Percentiles rank a stretch among this genome's conserved stretches.
Conservation (phyloP, 495 filamentous ascomycete genomes). For the Daldinia decipiens region DNA sequence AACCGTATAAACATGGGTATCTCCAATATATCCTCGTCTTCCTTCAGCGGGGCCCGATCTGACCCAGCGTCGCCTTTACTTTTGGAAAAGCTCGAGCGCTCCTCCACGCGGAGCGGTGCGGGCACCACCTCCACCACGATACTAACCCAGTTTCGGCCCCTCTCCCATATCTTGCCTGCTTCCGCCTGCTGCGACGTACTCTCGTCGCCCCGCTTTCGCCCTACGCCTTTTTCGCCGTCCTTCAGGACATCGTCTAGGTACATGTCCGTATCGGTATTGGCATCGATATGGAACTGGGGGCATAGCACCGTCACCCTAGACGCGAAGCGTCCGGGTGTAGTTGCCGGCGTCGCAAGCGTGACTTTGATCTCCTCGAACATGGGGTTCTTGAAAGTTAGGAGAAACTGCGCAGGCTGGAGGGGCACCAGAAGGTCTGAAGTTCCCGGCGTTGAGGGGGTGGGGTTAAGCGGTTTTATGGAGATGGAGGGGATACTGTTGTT, state of each 20-base stretch:
- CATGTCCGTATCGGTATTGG: constrained; percentile 82
- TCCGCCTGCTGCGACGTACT: constrained; percentile 70
- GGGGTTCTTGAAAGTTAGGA: constrained; percentile 91
- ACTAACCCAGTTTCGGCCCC: constrained; percentile 92
- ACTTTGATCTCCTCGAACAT: constrained; percentile 90
- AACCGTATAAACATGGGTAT: constrained; percentile 92
- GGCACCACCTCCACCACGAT: constrained; percentile 92
- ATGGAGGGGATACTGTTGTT: constrained; percentile 88
- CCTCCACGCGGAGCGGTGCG: constrained; percentile 59
- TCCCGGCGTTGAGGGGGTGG: constrained; percentile 14
- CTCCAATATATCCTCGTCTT: constrained; percentile 91
- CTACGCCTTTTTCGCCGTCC: constrained; percentile 51
- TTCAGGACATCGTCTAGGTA: constrained; percentile 88
- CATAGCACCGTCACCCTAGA: constrained; percentile 91
- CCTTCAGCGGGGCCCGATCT: constrained; percentile 55
- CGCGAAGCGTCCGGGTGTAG: constrained; percentile 79
- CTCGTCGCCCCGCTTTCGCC: constrained; percentile 51
- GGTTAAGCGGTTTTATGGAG: constrained; percentile 68
- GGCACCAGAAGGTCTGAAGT: constrained; percentile 63
- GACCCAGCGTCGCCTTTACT: constrained; percentile 31
- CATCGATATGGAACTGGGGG: constrained; percentile 93
- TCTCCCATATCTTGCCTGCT: constrained; percentile 94
- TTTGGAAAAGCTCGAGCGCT: too few species aligned
- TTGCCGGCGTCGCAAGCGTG: constrained; percentile 83
- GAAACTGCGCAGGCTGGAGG: constrained; percentile 76